Conservation (phyloP, 2,329 filamentous ascomycete genomes). For the Orbilia ellipsospora region DNA sequence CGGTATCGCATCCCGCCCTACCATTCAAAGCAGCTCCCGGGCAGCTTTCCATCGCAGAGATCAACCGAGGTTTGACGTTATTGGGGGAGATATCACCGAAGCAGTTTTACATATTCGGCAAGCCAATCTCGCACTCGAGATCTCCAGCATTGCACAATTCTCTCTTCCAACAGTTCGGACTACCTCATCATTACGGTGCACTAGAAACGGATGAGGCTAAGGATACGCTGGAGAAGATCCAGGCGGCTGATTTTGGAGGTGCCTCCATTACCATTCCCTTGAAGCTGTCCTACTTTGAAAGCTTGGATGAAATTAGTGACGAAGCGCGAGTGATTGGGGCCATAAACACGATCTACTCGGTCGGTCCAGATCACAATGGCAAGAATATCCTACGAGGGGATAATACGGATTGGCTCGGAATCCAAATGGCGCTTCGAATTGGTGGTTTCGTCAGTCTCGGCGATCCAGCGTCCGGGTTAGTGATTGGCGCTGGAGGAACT, state of each 20-base stretch:
- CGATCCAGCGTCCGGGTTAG: constrained; percentile 72
- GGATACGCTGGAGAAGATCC: constrained; percentile 74
- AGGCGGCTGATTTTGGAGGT: constrained; percentile 81
- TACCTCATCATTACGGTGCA: constrained; percentile 83
- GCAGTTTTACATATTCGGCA: constrained; percentile 88
- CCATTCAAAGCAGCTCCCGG: constrained; percentile 94
- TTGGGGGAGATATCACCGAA: constrained; percentile 80
- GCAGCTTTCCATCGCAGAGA: constrained; percentile 89
- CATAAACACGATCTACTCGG: constrained; percentile 88
- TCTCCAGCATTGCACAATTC: constrained; percentile 91
- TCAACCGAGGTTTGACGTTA: constrained; percentile 79
- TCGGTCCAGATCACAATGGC: constrained; percentile 61
- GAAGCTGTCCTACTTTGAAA: constrained; percentile 84
- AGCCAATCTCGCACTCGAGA: constrained; percentile 81
- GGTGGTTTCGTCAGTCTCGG: constrained; percentile 70
- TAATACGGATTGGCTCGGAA: constrained; percentile 97
- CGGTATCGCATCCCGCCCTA: constrained; percentile 88
- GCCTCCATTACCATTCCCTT: constrained; percentile 96
- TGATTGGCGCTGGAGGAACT: constrained; percentile 91
- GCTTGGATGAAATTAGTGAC: constrained; percentile 82
- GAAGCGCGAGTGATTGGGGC: constrained; percentile 87
- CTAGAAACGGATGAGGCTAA: constrained; percentile 72
- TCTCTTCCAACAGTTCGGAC: constrained; percentile 78
- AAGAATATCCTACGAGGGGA: constrained; percentile 76
- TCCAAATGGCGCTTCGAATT: constrained; percentile 79